These are phyloP conservation scores for Senna tora DNA, from an alignment of 306 rosid species.

Conservation along the genomic window DNA sequence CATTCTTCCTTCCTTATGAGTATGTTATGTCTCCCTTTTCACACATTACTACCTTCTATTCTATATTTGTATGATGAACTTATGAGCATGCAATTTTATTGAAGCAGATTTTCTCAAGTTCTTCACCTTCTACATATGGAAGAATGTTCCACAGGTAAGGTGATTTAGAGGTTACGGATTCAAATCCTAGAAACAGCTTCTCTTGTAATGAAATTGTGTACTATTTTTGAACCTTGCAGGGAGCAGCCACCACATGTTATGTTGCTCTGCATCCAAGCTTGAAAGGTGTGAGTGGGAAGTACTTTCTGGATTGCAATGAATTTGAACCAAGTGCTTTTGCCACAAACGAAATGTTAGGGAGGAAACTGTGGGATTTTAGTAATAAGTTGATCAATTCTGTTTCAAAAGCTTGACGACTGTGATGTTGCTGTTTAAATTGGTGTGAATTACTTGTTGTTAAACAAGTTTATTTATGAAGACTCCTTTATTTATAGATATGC, in stretches of 20 bases:
- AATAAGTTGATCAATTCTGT: constrained; percentile 55
- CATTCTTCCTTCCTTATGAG: constrained; percentile 76
- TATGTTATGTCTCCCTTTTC: constrained; percentile 39
- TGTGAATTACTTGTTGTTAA: neutral
- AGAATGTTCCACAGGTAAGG: constrained; percentile 90
- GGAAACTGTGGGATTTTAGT: constrained; percentile 86
- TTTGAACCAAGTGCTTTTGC: constrained; percentile 62
- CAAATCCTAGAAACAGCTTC: too few species aligned
- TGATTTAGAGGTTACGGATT: too few species aligned
- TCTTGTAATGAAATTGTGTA: too few species aligned
- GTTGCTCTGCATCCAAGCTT: constrained; percentile 83
- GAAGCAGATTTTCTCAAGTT: constrained; percentile 58
- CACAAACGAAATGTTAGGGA: constrained; percentile 50
- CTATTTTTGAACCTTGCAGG: constrained; percentile 43
- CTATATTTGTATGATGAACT: too few species aligned
- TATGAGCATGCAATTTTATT: neutral
- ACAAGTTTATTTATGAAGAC: neutral
- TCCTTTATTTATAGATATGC: neutral
- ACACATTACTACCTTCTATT: neutral
- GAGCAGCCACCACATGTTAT: constrained; percentile 88
- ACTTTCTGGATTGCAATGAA: constrained; percentile 80
- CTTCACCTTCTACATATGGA: constrained; percentile 76
- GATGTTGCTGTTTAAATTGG: constrained; percentile 5
- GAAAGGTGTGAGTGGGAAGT: constrained; percentile 80
- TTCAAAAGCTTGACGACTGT: constrained; percentile 37